These are phyloP conservation scores for Ceratobasidium sp. DNA, from an alignment of 1,284 basidiomycete genomes.

Conservation along the genomic window DNA sequence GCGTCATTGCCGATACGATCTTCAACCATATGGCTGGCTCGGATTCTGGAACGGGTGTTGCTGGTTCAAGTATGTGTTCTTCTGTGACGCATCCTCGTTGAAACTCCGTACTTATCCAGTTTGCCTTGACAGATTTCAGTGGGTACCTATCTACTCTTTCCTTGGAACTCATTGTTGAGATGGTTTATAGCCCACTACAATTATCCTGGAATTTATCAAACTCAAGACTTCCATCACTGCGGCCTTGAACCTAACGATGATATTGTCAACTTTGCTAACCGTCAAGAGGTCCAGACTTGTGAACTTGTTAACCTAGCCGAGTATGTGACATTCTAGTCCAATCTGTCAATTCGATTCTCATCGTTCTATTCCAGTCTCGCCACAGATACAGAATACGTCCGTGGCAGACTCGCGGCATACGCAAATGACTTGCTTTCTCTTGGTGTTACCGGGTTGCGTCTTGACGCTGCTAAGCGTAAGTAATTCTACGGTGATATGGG, in stretches of 20 bases:
- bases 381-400: conserved; percentile 73
- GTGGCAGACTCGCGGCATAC: conserved; percentile 64
- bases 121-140: conserved; percentile 32
- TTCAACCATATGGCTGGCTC: conserved; percentile 51
- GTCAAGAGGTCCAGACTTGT: conserved; percentile 69
- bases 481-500: conserved; percentile 8
- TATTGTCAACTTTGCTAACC: conserved; percentile 62
- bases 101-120: background rate
- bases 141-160: background rate
- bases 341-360: background rate
- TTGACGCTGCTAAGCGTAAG: conserved; percentile 76
- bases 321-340: conserved; percentile 33
- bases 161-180: background rate
- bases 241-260: conserved; percentile 31
- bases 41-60: conserved; percentile 38
- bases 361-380: conserved; percentile 55
- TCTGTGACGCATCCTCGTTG: background rate
- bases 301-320: conserved; percentile 53
- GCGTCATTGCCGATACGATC: conserved; percentile 51
- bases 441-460: conserved; percentile 72
- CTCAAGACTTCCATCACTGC: conserved; percentile 49
- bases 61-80: conserved; percentile 22
- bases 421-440: conserved; percentile 67
- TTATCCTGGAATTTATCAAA: conserved; percentile 36
- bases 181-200: conserved; percentile 11